Base-by-base conservation (phyloP, 495 filamentous ascomycete species). In the Hypoxylon crocopeplum region DNA sequence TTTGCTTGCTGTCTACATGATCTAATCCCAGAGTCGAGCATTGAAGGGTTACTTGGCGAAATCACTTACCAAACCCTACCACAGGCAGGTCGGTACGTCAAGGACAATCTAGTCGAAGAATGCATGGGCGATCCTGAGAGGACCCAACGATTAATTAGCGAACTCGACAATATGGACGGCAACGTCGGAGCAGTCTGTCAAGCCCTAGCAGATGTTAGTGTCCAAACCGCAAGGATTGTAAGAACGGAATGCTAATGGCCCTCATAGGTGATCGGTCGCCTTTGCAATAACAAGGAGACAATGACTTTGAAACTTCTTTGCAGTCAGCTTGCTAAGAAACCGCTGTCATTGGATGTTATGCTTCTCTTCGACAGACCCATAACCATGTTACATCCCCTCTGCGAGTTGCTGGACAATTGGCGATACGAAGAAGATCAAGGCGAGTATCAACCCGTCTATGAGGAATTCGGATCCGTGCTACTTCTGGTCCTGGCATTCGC, bases 371-470 rank as follows among this genome's bases (percentile, higher is more conserved):
- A 90, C 34, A 89, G 84, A 46, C 82, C 91, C 6, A 82, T 84
- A 33, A 83, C 84, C 27, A 81, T 98, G 15, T 72, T 98, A 2
- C 86, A 91, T 48, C 93, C 94, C 13, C 76, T 98, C 10, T 97
- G 92, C 66, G 80, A 87, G 24, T 73, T 97, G 7, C 75, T 98
- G 7, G 92, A 98, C 72, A 85, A 85, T 39, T 98, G 93, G 94
- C 81, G 82, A 13, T 95, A 93, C 72, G 93, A 97, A 56, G 93
- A 96, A 59, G 93, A 97, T 48, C 91, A 96, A 78, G 86, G 87
- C 29, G 94, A 98, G 69, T 94, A 94, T 63, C 93, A 97, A 68
- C 94, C 93, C 0, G 89, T 97, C 1, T 98, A 98, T 65, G 93
- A 98, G 59, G 95, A 98, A 56, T 98, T 98, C 55, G 91, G 92